These are phyloP conservation scores for Gymnopus androsaceus DNA, from an alignment of 1,284 basidiomycete species.

Conservation along the genomic window DNA sequence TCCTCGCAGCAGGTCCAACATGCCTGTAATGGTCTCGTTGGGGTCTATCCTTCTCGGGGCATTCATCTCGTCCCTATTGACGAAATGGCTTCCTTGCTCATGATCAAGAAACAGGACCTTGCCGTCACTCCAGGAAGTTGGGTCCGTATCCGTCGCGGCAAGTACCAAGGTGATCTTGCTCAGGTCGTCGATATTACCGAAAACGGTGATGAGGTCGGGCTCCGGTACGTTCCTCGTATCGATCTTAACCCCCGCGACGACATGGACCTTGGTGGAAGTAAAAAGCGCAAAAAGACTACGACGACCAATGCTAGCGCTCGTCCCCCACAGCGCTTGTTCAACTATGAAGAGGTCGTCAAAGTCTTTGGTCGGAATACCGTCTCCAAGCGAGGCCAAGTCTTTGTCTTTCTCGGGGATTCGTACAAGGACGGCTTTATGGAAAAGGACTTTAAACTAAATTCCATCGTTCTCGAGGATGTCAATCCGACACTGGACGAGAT, in stretches of 20 bases:
- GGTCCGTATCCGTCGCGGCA: constrained; percentile 94
- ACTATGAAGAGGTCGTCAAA: constrained; percentile 89
- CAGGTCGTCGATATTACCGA: constrained; percentile 93
- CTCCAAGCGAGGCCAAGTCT: constrained; percentile 69
- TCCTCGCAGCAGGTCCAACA: constrained; percentile 85
- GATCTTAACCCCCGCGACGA: constrained; percentile 92
- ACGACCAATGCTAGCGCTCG: constrained; percentile 55
- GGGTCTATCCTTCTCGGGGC: constrained; percentile 83
- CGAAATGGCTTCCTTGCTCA: constrained; percentile 96
- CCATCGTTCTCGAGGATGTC: constrained; percentile 85
- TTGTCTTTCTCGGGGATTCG: constrained; percentile 90
- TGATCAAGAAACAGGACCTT: constrained; percentile 90
- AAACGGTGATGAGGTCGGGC: constrained; percentile 91
- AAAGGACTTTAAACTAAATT: constrained; percentile 90
- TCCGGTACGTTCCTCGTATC: constrained; percentile 96
- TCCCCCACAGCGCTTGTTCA: constrained; percentile 92
- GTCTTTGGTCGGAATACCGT: constrained; percentile 83
- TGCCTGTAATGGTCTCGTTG: constrained; percentile 89
- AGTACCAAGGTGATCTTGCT: constrained; percentile 93
- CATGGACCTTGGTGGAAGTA: constrained; percentile 54
- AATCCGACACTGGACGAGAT: constrained; percentile 97
- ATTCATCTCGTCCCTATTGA: constrained; percentile 92
- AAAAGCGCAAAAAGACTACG: constrained; percentile 71
- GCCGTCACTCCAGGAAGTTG: constrained; percentile 81
- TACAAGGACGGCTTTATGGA: constrained; percentile 95